These are phyloP conservation scores for Chrysoporthe austroafricana DNA, from an alignment of 2,329 filamentous ascomycete species.

Conservation along the genomic window DNA sequence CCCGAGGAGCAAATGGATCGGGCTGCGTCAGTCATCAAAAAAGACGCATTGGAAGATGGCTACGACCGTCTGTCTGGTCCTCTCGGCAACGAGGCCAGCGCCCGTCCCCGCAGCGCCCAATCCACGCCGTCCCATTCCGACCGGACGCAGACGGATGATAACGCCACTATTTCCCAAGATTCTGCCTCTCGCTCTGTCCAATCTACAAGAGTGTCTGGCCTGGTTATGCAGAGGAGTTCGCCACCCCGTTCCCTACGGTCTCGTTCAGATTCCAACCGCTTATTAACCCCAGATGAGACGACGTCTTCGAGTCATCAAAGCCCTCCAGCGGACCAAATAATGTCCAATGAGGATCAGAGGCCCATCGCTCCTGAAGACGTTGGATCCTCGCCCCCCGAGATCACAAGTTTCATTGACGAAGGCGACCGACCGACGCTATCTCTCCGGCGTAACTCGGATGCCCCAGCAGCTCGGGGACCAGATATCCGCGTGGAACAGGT, in stretches of 20 bases:
- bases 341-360: constrained; percentile 12
- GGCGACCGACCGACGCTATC: constrained; percentile 6
- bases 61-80: not conserved
- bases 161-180: constrained; percentile 14
- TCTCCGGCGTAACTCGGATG: constrained; percentile 31
- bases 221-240: constrained; percentile 29
- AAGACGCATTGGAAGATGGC: not conserved
- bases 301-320: constrained; percentile 38
- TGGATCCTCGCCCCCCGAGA: constrained; percentile 28
- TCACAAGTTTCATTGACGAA: constrained; percentile 21
- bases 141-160: constrained; percentile 11
- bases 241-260: constrained; percentile 37
- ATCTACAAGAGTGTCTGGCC: constrained; percentile 30
- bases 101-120: not conserved
- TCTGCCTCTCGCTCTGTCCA: constrained; percentile 23
- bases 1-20: constrained; percentile 36
- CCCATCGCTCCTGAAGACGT: constrained; percentile 18
- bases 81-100: not conserved
- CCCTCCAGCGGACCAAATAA: constrained; percentile 8
- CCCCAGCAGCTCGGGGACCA: constrained; percentile 19
- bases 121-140: constrained; percentile 7
- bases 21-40: constrained; percentile 30
- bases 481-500: constrained; percentile 20
- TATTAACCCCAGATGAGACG: constrained; percentile 59
- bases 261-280: constrained; percentile 47